Conservation (phyloP, 1,139 yeast species). For the Yamadazyma atmosphaerica region DNA sequence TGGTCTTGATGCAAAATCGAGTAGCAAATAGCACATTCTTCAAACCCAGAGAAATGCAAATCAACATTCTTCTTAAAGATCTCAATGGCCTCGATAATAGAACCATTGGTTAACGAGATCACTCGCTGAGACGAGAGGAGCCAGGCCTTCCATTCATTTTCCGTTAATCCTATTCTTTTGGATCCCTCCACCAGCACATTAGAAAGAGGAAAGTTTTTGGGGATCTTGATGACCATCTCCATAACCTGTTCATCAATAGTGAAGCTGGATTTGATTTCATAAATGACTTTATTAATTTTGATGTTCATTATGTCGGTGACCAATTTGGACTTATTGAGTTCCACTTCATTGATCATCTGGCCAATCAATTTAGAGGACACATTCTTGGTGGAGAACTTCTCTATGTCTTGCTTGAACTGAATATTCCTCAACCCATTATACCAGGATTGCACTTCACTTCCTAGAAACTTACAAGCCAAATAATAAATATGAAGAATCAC, state of each 20-base stretch:
- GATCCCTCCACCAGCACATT: constrained; percentile 77
- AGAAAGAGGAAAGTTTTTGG: constrained; percentile 70
- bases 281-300: constrained; percentile 58
- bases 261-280: constrained; percentile 74
- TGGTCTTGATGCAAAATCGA: constrained; percentile 88
- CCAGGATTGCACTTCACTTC: constrained; percentile 74
- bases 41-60: constrained; percentile 86
- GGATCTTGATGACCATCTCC: constrained; percentile 76
- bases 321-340: constrained; percentile 35
- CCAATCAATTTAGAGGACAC: constrained; percentile 67
- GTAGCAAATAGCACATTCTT: constrained; percentile 96
- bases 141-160: constrained; percentile 96
- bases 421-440: constrained; percentile 60
- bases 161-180: constrained; percentile 83
- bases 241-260: constrained; percentile 85
- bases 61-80: constrained; percentile 78
- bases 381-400: constrained; percentile 57
- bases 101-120: constrained; percentile 71
- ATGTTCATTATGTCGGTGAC: constrained; percentile 50
- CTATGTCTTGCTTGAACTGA: constrained; percentile 57
- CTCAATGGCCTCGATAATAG: constrained; percentile 79
- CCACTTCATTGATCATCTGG: constrained; percentile 58
- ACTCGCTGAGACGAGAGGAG: constrained; percentile 84
- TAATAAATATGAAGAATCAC: constrained; percentile 57
- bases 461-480: constrained; percentile 56